Conservation (phyloP, 148 eudicot species). For the Vaccinium corymbosum region DNA sequence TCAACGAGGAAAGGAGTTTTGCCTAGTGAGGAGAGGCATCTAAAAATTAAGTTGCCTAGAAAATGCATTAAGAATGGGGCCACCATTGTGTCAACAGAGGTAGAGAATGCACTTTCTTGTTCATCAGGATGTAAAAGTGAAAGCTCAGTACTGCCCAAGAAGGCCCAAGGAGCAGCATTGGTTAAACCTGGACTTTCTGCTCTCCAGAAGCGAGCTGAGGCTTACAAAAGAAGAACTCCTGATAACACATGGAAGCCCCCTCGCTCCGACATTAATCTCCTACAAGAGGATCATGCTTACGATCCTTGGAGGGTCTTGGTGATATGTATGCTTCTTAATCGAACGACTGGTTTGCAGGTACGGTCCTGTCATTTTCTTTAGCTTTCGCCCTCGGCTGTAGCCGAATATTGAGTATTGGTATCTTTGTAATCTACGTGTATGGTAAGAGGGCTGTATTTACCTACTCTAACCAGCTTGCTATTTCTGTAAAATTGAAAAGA, state of each 20-base stretch:
- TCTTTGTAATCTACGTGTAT: neutral
- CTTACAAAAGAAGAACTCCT: conserved; percentile 53
- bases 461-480: neutral
- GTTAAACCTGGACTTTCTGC: conserved; percentile 31
- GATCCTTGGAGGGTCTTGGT: conserved; percentile 95
- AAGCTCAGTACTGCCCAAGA: conserved; percentile 18
- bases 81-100: neutral
- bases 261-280: conserved; percentile 49
- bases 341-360: conserved; percentile 79
- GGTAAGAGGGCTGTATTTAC: neutral
- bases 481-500: neutral
- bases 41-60: neutral
- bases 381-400: neutral
- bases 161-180: conserved; percentile 15
- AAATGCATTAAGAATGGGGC: neutral
- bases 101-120: conserved; percentile 6
- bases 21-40: neutral
- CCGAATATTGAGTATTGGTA: neutral
- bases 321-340: conserved; percentile 81
- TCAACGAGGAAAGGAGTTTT: neutral
- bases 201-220: conserved; percentile 46
- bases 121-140: neutral
- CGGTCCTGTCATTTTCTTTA: conserved; percentile 10
- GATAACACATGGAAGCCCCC: conserved; percentile 81
- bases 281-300: conserved; percentile 76